Percentiles rank a stretch among this genome's conserved stretches.
phyloP scores from a whole-genome alignment of 331 rosid genomes.

The Stylosanthes scabra region DNA sequence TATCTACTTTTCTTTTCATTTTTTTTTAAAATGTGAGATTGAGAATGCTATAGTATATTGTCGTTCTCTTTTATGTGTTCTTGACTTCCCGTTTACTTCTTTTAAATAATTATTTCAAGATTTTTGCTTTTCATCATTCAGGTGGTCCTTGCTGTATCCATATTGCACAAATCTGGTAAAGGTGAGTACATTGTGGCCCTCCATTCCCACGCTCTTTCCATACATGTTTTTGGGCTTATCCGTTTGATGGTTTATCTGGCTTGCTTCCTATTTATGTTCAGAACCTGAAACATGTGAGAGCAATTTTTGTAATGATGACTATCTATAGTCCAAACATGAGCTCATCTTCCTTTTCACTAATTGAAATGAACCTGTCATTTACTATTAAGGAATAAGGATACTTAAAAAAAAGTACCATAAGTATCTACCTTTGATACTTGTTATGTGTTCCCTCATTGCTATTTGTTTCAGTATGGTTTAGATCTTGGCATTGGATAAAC shows the following conservation, averaged over 20 bases:
- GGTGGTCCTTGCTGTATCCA: conserved; percentile 98
- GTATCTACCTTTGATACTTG: neutral
- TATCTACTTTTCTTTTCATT: too few relatives aligned
- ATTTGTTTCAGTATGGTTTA: neutral
- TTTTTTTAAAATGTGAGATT: neutral
- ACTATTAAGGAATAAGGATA: neutral
- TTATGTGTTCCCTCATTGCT: neutral
- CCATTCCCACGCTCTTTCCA: neutral
- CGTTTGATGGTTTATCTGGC: neutral
- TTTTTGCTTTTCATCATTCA: conserved; percentile 41
- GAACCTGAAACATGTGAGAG: neutral
- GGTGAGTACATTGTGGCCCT: conserved; percentile 55
- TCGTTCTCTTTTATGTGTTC: neutral
- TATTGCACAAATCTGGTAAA: conserved; percentile 94
- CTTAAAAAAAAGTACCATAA: neutral
- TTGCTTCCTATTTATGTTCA: conserved; percentile 4
- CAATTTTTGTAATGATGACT: neutral
- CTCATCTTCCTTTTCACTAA: neutral
- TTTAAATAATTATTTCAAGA: neutral
- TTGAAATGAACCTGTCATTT: neutral
- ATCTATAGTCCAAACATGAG: neutral
- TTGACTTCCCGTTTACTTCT: neutral
- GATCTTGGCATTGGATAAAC: neutral
- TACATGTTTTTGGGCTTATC: neutral
- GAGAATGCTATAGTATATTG: neutral